Base-by-base conservation (phyloP, 2,329 filamentous ascomycete genomes). In the Xylariales sp. region DNA sequence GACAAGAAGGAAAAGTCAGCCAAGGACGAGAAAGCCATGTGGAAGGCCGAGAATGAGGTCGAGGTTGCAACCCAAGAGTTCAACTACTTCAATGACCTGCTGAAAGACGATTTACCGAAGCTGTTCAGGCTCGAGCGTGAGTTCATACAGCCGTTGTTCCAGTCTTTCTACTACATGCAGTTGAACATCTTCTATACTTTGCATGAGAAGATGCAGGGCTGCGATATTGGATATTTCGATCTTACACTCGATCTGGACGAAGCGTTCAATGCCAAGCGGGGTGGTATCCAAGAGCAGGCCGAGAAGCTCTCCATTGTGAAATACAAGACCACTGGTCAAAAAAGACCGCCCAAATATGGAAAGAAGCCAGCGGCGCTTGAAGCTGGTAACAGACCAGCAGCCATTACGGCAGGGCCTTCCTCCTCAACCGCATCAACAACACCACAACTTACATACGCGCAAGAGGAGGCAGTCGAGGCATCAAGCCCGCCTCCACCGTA, bases 151-250 rank as follows among this genome's bases (percentile, higher is more conserved):
- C 93, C 93, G 3, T 79, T 98, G 6, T 98, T 98, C 74, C 93
- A 97, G 63, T 95, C 88, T 8, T 98, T 98, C 70, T 98, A 98
- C 69, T 98, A 97, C 73, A 98, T 98, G 93, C 93, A 98, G 66
- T 79, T 98, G 51, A 98, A 98, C 65, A 88, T 98, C 51, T 98
- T 97, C 65, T 98, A 98, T 67, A 98, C 93, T 1, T 74, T 98
- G 40, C 93, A 98, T 63, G 91, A 97, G 66, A 88, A 84, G 67
- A 98, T 98, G 93, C 93, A 98, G 69, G 82, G 78, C 51, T 89
- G 94, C 62, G 90, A 97, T 58, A 98, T 98, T 59, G 89, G 89
- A 47, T 98, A 98, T 68, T 98, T 98, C 64, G 87, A 98, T 63
- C 76, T 98, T 38, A 87, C 86, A 2, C 75, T 87, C 22, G 90